phyloP scores from a whole-genome alignment of 1,284 basidiomycete genomes.

The Rhodotorula sp. region DNA sequence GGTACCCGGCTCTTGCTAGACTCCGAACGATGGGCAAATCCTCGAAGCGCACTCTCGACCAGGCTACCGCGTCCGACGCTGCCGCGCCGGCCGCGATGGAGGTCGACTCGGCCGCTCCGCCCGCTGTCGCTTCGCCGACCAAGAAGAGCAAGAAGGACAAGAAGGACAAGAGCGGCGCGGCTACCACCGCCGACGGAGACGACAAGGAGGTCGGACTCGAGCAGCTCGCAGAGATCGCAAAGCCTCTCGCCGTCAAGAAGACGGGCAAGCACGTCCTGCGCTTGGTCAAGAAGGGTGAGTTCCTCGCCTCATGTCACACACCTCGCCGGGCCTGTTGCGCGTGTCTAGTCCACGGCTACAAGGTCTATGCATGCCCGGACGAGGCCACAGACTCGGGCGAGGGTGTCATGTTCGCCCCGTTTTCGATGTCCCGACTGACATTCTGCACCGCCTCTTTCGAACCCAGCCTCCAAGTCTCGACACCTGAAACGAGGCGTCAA shows the following conservation, averaged over 20 bases:
- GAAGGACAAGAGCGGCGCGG: constrained; percentile 48
- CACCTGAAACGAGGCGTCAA: constrained; percentile 94
- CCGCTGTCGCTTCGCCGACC: neutral
- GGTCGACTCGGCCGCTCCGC: constrained; percentile 24
- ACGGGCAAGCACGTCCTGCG: constrained; percentile 88
- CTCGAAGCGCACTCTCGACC: constrained; percentile 30
- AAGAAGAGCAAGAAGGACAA: constrained; percentile 45
- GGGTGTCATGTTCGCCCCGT: neutral
- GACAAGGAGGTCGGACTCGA: constrained; percentile 67
- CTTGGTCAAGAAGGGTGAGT: constrained; percentile 82
- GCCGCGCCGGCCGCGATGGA: constrained; percentile 27
- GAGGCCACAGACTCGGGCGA: neutral
- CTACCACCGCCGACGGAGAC: constrained; percentile 53
- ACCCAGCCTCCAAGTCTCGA: constrained; percentile 77
- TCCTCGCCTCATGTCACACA: neutral
- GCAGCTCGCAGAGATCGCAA: constrained; percentile 84
- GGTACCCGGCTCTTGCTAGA: neutral
- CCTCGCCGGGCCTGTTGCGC: neutral
- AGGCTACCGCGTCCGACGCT: constrained; percentile 15
- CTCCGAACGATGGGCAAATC: constrained; percentile 33
- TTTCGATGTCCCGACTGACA: neutral
- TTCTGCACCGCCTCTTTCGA: neutral
- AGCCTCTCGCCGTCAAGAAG: constrained; percentile 83
- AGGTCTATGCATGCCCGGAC: neutral
- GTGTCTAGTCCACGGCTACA: neutral